A percentile compares a stretch with the other conserved stretches of the same genome.
These are phyloP conservation scores for Cladosporium sp. DNA, from an alignment of 2,329 filamentous ascomycete genomes.

Conservation along the genomic window DNA sequence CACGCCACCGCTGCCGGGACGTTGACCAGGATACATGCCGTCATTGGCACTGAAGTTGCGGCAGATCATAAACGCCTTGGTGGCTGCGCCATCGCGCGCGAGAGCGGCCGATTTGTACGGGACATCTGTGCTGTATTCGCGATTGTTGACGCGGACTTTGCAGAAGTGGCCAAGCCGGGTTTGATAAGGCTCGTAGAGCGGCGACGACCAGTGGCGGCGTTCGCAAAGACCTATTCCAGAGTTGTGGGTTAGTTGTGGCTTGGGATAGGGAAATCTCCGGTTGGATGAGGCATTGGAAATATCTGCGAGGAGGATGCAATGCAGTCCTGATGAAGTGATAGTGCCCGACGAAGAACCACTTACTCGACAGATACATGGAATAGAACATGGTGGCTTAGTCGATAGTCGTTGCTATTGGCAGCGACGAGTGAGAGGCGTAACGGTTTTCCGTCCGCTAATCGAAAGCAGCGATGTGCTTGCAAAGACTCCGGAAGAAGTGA, in stretches of 20 bases:
- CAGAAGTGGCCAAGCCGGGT: conserved; percentile 78
- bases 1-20: conserved; percentile 50
- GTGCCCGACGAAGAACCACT: conserved; percentile 35
- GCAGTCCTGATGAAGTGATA: conserved; percentile 1
- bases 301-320: conserved; percentile 19
- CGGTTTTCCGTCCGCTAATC: conserved; percentile 27
- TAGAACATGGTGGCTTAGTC: conserved; percentile 38
- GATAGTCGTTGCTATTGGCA: conserved; percentile 13
- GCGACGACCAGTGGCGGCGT: conserved; percentile 90
- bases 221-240: conserved; percentile 75
- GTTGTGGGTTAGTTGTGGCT: conserved; percentile 14
- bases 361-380: conserved; percentile 59
- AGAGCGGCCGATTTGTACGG: conserved; percentile 78
- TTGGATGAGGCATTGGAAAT: neutral
- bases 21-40: conserved; percentile 71
- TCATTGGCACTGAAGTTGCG: conserved; percentile 96
- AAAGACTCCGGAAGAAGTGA: conserved; percentile 20
- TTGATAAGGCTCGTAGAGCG: conserved; percentile 80
- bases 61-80: conserved; percentile 96
- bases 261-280: neutral
- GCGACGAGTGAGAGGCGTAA: conserved; percentile 19
- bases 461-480: conserved; percentile 33
- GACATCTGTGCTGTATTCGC: conserved; percentile 90
- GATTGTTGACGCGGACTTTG: conserved; percentile 90
- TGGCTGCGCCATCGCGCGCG: conserved; percentile 89